Conservation (phyloP, 2,329 filamentous ascomycete species). For the Rhinocladiella mackenziei region DNA sequence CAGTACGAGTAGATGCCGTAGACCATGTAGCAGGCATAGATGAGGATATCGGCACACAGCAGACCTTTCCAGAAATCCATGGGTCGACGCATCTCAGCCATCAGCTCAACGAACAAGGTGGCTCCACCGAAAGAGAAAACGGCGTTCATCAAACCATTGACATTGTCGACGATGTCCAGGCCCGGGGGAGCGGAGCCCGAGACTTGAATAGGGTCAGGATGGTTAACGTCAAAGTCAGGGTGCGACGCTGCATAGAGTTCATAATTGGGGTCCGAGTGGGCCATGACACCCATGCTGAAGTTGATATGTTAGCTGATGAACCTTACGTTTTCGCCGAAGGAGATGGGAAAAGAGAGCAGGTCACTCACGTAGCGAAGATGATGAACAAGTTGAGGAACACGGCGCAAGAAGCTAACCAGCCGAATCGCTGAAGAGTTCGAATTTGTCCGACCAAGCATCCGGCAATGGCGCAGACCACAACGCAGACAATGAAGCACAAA, state of each 20-base stretch:
- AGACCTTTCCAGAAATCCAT: conserved; percentile 27
- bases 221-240: conserved; percentile 29
- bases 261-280: conserved; percentile 32
- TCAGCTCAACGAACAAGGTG: conserved; percentile 33
- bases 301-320: too few relatives aligned
- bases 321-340: too few relatives aligned
- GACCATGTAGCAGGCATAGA: conserved; percentile 25
- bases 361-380: too few relatives aligned
- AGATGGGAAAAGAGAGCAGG: too few relatives aligned
- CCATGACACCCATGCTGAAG: conserved; percentile 34
- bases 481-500: conserved; percentile 30
- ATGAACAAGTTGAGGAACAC: conserved; percentile 32
- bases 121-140: conserved; percentile 35
- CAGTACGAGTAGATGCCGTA: conserved; percentile 30
- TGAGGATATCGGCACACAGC: conserved; percentile 25
- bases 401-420: conserved; percentile 31
- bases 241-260: conserved; percentile 31
- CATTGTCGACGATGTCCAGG: conserved; percentile 24
- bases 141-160: conserved; percentile 32
- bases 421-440: conserved; percentile 32
- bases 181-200: conserved; percentile 27
- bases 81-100: conserved; percentile 33
- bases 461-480: conserved; percentile 29
- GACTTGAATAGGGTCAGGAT: conserved; percentile 28
- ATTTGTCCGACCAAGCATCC: conserved; percentile 33